These are phyloP conservation scores for Fomitopsis serialis DNA, from an alignment of 768 basidiomycete genomes.

Conservation along the genomic window DNA sequence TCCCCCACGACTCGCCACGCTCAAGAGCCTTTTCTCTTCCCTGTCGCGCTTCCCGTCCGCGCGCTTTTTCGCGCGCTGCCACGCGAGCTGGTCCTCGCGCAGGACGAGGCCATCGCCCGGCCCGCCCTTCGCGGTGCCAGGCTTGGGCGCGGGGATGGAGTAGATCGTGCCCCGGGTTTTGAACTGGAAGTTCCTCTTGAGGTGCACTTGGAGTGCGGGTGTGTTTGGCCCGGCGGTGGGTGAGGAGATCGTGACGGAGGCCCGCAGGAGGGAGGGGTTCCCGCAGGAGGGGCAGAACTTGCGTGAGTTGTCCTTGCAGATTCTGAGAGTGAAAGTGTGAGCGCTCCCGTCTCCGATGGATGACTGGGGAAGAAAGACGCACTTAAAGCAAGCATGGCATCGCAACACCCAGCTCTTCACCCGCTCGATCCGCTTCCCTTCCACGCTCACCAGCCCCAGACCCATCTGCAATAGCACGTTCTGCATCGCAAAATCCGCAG, in stretches of 20 bases:
- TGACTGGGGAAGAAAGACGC: constrained; percentile 28
- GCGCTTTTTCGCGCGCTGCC: constrained; percentile 73
- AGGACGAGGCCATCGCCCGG: constrained; percentile 80
- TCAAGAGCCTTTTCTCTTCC: constrained; percentile 73
- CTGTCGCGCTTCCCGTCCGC: constrained; percentile 69
- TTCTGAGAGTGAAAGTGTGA: constrained; percentile 39
- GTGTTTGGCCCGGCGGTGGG: constrained; percentile 55
- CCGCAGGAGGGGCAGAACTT: constrained; percentile 98
- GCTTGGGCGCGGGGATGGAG: constrained; percentile 86
- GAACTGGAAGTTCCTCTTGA: constrained; percentile 96
- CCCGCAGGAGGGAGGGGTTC: constrained; percentile 83
- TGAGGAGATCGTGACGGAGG: constrained; percentile 81
- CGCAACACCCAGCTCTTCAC: constrained; percentile 95
- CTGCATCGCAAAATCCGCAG: constrained; percentile 98
- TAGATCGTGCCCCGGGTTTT: constrained; percentile 87
- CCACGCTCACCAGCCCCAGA: constrained; percentile 80
- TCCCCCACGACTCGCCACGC: constrained; percentile 42
- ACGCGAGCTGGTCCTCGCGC: constrained; percentile 90
- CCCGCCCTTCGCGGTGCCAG: constrained; percentile 82
- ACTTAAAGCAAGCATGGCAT: constrained; percentile 99
- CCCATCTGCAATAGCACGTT: constrained; percentile 96
- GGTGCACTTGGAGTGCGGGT: constrained; percentile 79
- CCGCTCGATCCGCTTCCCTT: constrained; percentile 85
- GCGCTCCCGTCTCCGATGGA: neutral
- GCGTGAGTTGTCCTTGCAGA: constrained; percentile 92